Evolutionary conservation across 257 asterid genomes (phyloP).

Genomic region (Craterostigma plantagineum): DNA sequence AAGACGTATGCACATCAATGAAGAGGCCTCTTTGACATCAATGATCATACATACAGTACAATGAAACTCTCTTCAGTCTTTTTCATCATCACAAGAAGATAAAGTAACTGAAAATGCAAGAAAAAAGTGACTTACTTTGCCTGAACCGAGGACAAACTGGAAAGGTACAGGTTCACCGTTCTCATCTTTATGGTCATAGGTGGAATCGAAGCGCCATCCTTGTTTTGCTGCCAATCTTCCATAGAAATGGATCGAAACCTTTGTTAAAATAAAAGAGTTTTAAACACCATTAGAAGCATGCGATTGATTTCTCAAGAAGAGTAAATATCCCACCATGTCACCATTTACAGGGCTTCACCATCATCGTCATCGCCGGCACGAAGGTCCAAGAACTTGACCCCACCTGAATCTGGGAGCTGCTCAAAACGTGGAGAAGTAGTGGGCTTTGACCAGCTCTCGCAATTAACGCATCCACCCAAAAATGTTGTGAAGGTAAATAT

Average conservation of each 20-base stretch:
- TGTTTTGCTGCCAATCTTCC: slow-evolving; percentile 94
- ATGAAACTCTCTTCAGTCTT: no score
- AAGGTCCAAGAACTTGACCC: slow-evolving; percentile 61
- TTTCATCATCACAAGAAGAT: no score
- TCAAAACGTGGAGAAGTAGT: slow-evolving; percentile 16
- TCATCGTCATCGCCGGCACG: slow-evolving; percentile 34
- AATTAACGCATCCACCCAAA: no score
- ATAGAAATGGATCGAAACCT: slow-evolving; percentile 84
- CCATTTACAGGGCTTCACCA: slow-evolving; percentile 40
- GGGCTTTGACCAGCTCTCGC: no score
- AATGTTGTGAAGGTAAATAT: no score
- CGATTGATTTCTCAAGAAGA: no score
- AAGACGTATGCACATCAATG: no score
- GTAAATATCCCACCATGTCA: no score
- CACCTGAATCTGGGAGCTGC: slow-evolving; percentile 61
- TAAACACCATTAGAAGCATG: no score
- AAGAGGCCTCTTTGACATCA: no score
- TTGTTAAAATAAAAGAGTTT: no score
- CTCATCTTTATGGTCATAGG: slow-evolving; percentile 70
- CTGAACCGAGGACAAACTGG: slow-evolving; percentile 60
- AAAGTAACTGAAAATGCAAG: not conserved
- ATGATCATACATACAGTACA: no score
- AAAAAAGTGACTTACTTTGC: slow-evolving; percentile 30
- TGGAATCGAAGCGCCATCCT: slow-evolving; percentile 90
- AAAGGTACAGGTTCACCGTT: slow-evolving; percentile 75